Percentiles rank a stretch among this genome's conserved stretches.
Evolutionary conservation across 225 moss, liverwort and hornwort genomes (phyloP).

Genomic region (Sphagnum tenellum): DNA sequence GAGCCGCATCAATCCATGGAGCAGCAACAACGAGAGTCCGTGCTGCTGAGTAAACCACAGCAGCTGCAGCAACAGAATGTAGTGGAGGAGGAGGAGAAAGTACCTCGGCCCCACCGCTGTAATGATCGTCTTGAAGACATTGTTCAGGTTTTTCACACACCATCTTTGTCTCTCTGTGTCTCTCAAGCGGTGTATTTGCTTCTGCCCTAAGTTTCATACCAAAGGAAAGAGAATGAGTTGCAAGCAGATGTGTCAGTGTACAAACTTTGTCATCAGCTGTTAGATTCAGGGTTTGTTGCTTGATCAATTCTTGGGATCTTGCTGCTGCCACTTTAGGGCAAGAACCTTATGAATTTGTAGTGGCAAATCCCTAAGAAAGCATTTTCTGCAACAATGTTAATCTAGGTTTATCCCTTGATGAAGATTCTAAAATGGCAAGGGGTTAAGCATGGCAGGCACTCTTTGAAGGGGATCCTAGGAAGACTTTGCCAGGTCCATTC

Average conservation of each 20-base stretch:
- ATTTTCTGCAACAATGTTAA: too few relatives aligned
- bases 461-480: constrained; percentile 75
- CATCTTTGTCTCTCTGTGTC: too few relatives aligned
- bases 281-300: neutral
- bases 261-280: neutral
- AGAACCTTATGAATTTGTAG: neutral
- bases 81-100: constrained; percentile 55
- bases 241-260: too few relatives aligned
- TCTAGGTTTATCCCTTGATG: neutral
- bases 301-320: neutral
- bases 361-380: neutral
- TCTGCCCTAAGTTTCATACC: too few relatives aligned
- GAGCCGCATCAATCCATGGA: too few relatives aligned
- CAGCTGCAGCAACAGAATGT: constrained; percentile 1
- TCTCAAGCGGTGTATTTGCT: too few relatives aligned
- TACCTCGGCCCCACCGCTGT: constrained; percentile 80
- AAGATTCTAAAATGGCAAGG: neutral
- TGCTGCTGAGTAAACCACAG: too few relatives aligned
- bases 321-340: neutral
- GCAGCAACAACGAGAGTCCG: too few relatives aligned
- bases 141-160: constrained; percentile 46
- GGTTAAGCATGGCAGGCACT: constrained; percentile 44
- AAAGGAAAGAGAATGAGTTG: too few relatives aligned
- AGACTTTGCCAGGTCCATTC: constrained; percentile 64
- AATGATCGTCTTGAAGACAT: constrained; percentile 91